These are phyloP conservation scores for Hordeum vulgare DNA, from an alignment of 176 grass and related monocot species.

Conservation along the genomic window DNA sequence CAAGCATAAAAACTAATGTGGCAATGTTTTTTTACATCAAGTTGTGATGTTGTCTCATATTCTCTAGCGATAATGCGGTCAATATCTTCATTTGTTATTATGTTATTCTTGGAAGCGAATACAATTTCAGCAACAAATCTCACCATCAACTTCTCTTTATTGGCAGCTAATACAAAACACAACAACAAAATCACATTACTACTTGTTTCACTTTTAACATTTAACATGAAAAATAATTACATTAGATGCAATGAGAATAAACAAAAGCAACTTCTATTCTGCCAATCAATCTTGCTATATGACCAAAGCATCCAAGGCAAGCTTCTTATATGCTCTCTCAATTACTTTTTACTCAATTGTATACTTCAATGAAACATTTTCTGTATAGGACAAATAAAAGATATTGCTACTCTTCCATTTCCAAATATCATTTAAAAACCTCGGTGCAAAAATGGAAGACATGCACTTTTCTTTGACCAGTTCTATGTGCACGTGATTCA, in stretches of 20 bases:
- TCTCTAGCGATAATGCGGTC: slow-evolving; percentile 75
- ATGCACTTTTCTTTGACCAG: slow-evolving; percentile 85
- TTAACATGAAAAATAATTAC: not conserved
- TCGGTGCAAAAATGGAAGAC: slow-evolving; percentile 66
- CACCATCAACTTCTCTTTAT: slow-evolving; percentile 79
- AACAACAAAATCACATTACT: slow-evolving; percentile 21
- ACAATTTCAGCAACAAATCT: slow-evolving; percentile 86
- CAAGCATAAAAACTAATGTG: not conserved
- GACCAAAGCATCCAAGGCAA: slow-evolving; percentile 55
- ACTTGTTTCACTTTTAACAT: not conserved
- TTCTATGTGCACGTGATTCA: slow-evolving; percentile 64
- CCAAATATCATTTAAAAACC: slow-evolving; percentile 11
- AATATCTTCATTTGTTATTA: slow-evolving; percentile 78
- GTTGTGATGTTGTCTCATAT: slow-evolving; percentile 66
- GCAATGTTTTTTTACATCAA: slow-evolving; percentile 56
- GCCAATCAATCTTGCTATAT: slow-evolving; percentile 68
- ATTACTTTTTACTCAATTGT: slow-evolving; percentile 57
- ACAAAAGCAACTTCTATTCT: slow-evolving; percentile 53
- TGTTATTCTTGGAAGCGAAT: slow-evolving; percentile 75
- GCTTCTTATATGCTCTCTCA: slow-evolving; percentile 54
- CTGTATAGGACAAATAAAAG: not conserved
- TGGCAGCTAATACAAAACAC: slow-evolving; percentile 48
- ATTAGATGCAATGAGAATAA: not conserved
- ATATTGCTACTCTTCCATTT: not conserved
- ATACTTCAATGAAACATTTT: slow-evolving; percentile 36